Conservation (phyloP, 768 basidiomycete species). For the Termitomyces titanicus region DNA sequence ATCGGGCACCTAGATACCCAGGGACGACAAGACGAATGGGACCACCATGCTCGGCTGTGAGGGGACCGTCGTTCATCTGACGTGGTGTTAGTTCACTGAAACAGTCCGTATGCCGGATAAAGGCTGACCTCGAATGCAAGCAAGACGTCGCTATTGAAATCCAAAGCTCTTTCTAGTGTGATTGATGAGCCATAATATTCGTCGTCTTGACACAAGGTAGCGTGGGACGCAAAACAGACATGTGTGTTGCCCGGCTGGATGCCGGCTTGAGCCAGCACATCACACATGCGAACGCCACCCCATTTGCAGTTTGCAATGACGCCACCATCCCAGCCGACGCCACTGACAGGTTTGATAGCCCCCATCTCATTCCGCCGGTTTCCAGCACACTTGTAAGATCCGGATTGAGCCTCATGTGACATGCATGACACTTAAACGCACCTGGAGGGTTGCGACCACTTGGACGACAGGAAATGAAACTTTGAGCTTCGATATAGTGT, state of each 20-base stretch:
- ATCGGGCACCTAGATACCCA: constrained; percentile 64
- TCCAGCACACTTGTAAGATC: constrained; percentile 51
- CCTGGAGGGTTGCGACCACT: constrained; percentile 56
- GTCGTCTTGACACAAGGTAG: constrained; percentile 60
- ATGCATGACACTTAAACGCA: constrained; percentile 20
- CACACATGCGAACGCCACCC: constrained; percentile 56
- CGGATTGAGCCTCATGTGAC: not conserved
- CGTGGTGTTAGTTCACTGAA: too few species aligned
- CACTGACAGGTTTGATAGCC: constrained; percentile 50
- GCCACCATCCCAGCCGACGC: constrained; percentile 63
- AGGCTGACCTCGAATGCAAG: constrained; percentile 55
- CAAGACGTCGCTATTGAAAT: constrained; percentile 45
- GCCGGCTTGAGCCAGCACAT: constrained; percentile 47
- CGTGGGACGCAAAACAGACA: constrained; percentile 57
- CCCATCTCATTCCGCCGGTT: constrained; percentile 67
- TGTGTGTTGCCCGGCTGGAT: constrained; percentile 37
- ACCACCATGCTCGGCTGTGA: constrained; percentile 60
- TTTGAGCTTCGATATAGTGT: constrained; percentile 39
- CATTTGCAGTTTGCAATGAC: constrained; percentile 70
- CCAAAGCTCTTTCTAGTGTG: constrained; percentile 46
- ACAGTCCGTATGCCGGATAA: not conserved
- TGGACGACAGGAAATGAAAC: constrained; percentile 33
- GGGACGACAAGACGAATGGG: constrained; percentile 68
- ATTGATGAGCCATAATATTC: constrained; percentile 63
- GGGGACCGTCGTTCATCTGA: constrained; percentile 62